Base-by-base conservation (phyloP, 2,329 filamentous ascomycete genomes). In the Lachnellula subtilissima region DNA sequence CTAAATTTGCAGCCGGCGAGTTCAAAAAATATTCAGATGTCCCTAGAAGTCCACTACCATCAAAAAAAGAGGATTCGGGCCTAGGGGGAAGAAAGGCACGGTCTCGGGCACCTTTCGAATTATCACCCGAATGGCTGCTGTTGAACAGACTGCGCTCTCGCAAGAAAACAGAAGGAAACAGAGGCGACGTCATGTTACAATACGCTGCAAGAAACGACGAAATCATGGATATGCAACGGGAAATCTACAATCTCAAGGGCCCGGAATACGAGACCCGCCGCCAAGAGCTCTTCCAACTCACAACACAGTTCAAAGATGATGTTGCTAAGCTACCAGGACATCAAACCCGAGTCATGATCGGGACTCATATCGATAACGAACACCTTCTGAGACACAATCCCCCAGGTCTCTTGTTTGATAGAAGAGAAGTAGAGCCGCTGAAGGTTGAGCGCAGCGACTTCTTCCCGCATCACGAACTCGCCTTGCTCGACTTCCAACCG, bases 341-440 rank as follows among this genome's bases (percentile, higher is more conserved):
- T 15, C 37, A 46, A 28, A 35, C 28, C 19, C 36, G n/a, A 17
- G 9, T 19, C 7, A 17, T 5, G 17, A 43, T 36, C 63, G 55
- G 66, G 22, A 68, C 72, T 32, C 64, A 72, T 48, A 73, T 75
- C 32, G 84, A 88, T 64, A 83, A 85, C 65, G 69, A 77, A 46
- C 79, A 81, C 60, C 61, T 79, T 15, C 75, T 79, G 64, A 69
- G 73, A 50, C 74, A 78, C 69, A 64, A 75, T 0, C 75, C 78
- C 1, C 80, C 83, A 0, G 64, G 78, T 1, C 70, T 93, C 3
- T 65, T 76, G 25, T 92, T 86, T 83, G 90, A 96, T 70, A 78
- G 80, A 1, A 84, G 91, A 15, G 73, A 76, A 2, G 84, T 83
- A 65, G 89, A 96, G 65, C 88, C 90, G 0, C 75, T 96, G 15